Evolutionary conservation across 345 rosid species (phyloP).

Genomic region (Rubroshorea leprosula): DNA sequence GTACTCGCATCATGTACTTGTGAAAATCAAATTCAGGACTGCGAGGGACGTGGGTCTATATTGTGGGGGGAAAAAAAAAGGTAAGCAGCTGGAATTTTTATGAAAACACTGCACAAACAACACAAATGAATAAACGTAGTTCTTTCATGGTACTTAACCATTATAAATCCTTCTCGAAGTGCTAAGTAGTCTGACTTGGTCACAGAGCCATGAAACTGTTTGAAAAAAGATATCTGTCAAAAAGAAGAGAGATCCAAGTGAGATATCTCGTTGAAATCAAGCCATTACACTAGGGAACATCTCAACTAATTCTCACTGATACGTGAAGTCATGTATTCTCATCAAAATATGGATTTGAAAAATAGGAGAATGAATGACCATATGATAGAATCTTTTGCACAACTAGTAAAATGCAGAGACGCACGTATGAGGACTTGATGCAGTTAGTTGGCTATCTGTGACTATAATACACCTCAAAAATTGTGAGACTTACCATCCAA

Average conservation of each 20-base stretch:
- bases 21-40: slow-evolving; percentile 45
- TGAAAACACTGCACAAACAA: neutral
- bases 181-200: slow-evolving; percentile 69
- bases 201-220: slow-evolving; percentile 75
- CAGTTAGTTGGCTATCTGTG: too few species aligned
- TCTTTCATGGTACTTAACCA: slow-evolving; percentile 29
- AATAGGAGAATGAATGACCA: too few species aligned
- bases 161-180: slow-evolving; percentile 68
- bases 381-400: too few species aligned
- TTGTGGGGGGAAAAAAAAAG: neutral
- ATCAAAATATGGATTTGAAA: too few species aligned
- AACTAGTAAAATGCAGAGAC: neutral
- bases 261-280: too few species aligned
- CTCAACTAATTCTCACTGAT: too few species aligned
- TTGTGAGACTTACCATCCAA: slow-evolving; percentile 54
- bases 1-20: slow-evolving; percentile 55
- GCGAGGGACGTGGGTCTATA: slow-evolving; percentile 43
- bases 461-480: too few species aligned
- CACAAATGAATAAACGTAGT: neutral
- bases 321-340: too few species aligned
- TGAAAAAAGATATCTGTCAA: slow-evolving; percentile 73
- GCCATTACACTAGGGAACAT: too few species aligned
- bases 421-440: too few species aligned
- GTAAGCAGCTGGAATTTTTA: neutral
- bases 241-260: neutral